These are phyloP conservation scores for Suillus discolor DNA, from an alignment of 768 basidiomycete genomes.

Conservation along the genomic window DNA sequence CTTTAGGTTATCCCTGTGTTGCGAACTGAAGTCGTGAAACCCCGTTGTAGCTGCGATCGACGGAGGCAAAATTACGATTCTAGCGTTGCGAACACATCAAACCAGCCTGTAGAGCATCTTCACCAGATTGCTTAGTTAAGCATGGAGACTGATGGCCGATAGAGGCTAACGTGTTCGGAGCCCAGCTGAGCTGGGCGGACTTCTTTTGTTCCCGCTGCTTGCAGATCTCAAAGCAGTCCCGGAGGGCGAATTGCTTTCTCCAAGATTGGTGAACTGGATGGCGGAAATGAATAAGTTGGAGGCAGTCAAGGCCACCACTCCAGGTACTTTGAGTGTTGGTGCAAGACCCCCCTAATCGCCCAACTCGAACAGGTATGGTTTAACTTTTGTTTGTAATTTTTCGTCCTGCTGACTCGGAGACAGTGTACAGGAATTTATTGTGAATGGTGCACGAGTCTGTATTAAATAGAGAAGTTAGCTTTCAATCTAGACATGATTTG, in stretches of 20 bases:
- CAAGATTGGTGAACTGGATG: slow-evolving; percentile 28
- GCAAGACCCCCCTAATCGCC: slow-evolving; percentile 25
- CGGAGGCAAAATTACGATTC: slow-evolving; percentile 24
- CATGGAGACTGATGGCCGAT: slow-evolving; percentile 27
- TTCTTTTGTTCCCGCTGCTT: slow-evolving; percentile 35
- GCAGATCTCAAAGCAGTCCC: slow-evolving; percentile 32
- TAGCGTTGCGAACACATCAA: slow-evolving; percentile 20
- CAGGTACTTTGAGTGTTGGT: slow-evolving; percentile 28
- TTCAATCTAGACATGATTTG: background rate
- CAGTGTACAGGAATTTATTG: background rate
- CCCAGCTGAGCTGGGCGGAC: slow-evolving; percentile 32
- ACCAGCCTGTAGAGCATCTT: slow-evolving; percentile 20
- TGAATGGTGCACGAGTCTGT: background rate
- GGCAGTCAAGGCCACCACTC: slow-evolving; percentile 24
- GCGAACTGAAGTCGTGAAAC: slow-evolving; percentile 35
- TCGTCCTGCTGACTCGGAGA: background rate
- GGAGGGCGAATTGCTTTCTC: slow-evolving; percentile 26
- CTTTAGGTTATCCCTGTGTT: slow-evolving; percentile 29
- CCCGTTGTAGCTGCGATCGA: slow-evolving; percentile 31
- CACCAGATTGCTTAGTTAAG: slow-evolving; percentile 17
- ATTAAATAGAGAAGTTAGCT: background rate
- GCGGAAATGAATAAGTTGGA: slow-evolving; percentile 26
- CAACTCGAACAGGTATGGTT: slow-evolving; percentile 2
- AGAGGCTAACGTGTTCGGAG: slow-evolving; percentile 32
- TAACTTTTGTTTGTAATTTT: background rate